Percentiles rank a stretch among this genome's conserved stretches.
phyloP scores from a whole-genome alignment of 2,329 filamentous ascomycete species.

The Capronia epimyces region DNA sequence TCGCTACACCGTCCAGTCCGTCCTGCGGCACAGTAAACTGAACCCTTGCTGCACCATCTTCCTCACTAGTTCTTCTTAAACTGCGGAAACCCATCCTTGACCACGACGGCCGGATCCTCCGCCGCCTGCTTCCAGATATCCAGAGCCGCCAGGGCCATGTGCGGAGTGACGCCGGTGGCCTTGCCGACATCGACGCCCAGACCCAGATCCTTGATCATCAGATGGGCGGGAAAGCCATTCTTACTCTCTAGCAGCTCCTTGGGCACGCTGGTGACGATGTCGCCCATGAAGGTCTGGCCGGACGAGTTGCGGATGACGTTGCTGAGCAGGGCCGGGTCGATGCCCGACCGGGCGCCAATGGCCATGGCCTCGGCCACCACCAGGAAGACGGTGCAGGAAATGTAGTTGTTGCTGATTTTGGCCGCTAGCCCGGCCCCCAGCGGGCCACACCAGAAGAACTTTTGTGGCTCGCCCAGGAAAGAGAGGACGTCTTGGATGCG shows the following conservation, averaged over 20 bases:
- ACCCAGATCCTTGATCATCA: slow-evolving; percentile 16
- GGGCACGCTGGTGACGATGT: slow-evolving; percentile 12
- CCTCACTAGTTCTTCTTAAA: too few species aligned
- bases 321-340: slow-evolving; percentile 9
- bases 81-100: too few species aligned
- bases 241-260: not conserved
- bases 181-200: slow-evolving; percentile 13
- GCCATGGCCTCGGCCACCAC: slow-evolving; percentile 26
- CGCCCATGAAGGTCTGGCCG: slow-evolving; percentile 12
- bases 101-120: slow-evolving; percentile 1
- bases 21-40: too few species aligned
- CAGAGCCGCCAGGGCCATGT: slow-evolving; percentile 8
- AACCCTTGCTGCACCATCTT: too few species aligned
- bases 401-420: slow-evolving; percentile 30
- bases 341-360: slow-evolving; percentile 15
- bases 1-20: too few species aligned
- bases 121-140: slow-evolving; percentile 11
- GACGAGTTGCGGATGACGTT: slow-evolving; percentile 10
- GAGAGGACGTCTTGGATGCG: slow-evolving; percentile 3
- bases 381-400: slow-evolving; percentile 20
- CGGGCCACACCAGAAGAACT: slow-evolving; percentile 28
- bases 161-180: slow-evolving; percentile 5
- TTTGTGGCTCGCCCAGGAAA: slow-evolving; percentile 4
- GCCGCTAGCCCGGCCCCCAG: slow-evolving; percentile 27
- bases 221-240: slow-evolving; percentile 12